Evolutionary conservation across 495 filamentous ascomycete genomes (phyloP).

Genomic region (Penicillium coprophilum): DNA sequence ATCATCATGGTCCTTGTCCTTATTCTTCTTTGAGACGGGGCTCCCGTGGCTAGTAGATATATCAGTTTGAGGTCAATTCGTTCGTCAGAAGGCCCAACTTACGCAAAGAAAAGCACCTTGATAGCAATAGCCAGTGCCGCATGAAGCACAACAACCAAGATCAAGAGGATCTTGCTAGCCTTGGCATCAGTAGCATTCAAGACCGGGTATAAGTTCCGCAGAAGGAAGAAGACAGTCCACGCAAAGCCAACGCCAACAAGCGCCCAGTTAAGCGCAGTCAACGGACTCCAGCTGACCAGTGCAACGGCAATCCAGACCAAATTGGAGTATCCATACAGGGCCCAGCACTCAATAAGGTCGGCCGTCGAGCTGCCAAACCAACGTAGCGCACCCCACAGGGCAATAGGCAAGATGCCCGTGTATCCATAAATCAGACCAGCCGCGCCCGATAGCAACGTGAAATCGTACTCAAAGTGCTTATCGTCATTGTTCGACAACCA

Average conservation of each 20-base stretch:
- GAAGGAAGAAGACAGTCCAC: constrained; percentile 78
- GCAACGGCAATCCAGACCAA: constrained; percentile 96
- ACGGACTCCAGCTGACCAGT: constrained; percentile 81
- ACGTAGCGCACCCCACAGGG: constrained; percentile 81
- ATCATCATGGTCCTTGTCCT: constrained; percentile 30
- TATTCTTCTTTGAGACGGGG: constrained; percentile 56
- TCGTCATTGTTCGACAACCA: constrained; percentile 67
- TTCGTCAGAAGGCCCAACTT: constrained; percentile 23
- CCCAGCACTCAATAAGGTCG: constrained; percentile 83
- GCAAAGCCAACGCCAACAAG: constrained; percentile 91
- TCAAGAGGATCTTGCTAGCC: constrained; percentile 82
- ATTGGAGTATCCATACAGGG: constrained; percentile 92
- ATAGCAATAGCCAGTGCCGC: constrained; percentile 87
- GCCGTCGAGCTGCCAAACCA: constrained; percentile 91
- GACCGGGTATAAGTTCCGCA: constrained; percentile 91
- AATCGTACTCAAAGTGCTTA: constrained; percentile 79
- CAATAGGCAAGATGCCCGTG: constrained; percentile 77
- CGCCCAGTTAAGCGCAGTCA: constrained; percentile 84
- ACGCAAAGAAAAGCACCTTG: constrained; percentile 95
- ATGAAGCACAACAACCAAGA: constrained; percentile 81
- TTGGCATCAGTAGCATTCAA: constrained; percentile 89
- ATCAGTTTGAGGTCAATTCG: constrained; percentile 12
- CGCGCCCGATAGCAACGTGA: constrained; percentile 75
- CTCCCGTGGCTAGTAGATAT: constrained; percentile 57
- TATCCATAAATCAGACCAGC: constrained; percentile 94